These are phyloP conservation scores for Neofusicoccum kwambonambiense DNA, from an alignment of 2,329 filamentous ascomycete genomes.

Conservation along the genomic window DNA sequence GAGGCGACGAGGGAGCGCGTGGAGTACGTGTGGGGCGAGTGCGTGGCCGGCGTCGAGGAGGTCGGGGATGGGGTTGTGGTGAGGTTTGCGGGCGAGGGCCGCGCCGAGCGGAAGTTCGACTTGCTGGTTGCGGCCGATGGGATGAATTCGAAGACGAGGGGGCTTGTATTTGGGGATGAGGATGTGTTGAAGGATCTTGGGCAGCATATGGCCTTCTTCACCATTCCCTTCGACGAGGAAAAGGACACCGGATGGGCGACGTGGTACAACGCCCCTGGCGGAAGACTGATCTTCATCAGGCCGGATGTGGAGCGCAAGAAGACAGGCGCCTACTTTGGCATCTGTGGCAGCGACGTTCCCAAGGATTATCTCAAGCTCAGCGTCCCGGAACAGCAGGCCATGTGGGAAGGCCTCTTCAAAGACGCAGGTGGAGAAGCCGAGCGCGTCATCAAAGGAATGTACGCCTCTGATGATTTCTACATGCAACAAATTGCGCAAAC, in stretches of 20 bases:
- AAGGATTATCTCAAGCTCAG: conserved; percentile 25
- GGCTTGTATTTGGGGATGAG: conserved; percentile 26
- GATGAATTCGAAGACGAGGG: conserved; percentile 30
- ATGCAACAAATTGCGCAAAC: conserved; percentile 43
- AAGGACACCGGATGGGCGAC: conserved; percentile 27
- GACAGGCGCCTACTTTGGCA: conserved; percentile 27
- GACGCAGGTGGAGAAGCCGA: conserved; percentile 41
- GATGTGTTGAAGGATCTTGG: conserved; percentile 28
- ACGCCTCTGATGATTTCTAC: conserved; percentile 45
- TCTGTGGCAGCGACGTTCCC: conserved; percentile 24
- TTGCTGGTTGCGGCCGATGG: conserved; percentile 34
- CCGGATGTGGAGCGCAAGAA: conserved; percentile 25
- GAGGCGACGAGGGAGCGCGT: conserved; percentile 23
- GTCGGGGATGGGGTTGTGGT: conserved; percentile 23
- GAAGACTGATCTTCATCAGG: conserved; percentile 26
- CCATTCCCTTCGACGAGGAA: conserved; percentile 24
- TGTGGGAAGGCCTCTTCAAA: conserved; percentile 30
- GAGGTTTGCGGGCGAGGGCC: conserved; percentile 26
- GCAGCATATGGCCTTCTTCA: conserved; percentile 33
- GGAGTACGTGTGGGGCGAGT: conserved; percentile 26
- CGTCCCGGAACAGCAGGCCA: conserved; percentile 23
- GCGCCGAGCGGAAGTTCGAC: conserved; percentile 23
- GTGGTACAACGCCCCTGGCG: conserved; percentile 29
- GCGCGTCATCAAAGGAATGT: conserved; percentile 40
- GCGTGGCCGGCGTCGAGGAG: conserved; percentile 25